Evolutionary conservation across 768 basidiomycete genomes (phyloP).

Genomic region (Tylopilus cervinicoccineus): DNA sequence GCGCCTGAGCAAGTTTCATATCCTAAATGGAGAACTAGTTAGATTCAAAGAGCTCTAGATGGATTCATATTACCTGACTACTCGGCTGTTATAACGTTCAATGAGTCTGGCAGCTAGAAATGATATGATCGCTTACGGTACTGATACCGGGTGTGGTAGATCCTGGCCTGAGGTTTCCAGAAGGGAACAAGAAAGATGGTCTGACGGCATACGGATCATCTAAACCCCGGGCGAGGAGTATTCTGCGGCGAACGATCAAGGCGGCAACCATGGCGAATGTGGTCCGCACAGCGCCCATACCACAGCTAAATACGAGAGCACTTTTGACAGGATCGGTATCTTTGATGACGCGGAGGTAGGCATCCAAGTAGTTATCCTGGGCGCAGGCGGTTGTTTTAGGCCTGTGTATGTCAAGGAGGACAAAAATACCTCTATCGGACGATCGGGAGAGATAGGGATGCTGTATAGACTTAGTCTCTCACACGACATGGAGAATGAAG

Average conservation of each 20-base stretch:
- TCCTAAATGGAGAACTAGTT: conserved; percentile 34
- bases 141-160: conserved; percentile 37
- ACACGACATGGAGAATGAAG: neutral
- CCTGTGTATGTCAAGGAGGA: neutral
- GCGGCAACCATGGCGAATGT: conserved; percentile 99
- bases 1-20: conserved; percentile 52
- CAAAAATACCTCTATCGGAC: conserved; percentile 73
- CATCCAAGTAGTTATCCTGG: conserved; percentile 93
- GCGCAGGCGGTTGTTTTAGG: neutral
- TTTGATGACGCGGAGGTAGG: conserved; percentile 80
- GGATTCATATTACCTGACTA: conserved; percentile 25
- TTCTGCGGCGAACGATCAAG: conserved; percentile 76
- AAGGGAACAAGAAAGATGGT: conserved; percentile 14
- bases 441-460: conserved; percentile 93
- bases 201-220: conserved; percentile 73
- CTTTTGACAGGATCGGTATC: conserved; percentile 75
- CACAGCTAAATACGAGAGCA: conserved; percentile 90
- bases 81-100: conserved; percentile 18
- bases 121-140: conserved; percentile 39
- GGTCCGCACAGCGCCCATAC: conserved; percentile 94
- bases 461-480: conserved; percentile 35
- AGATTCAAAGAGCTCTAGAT: neutral
- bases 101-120: neutral
- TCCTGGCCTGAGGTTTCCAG: conserved; percentile 13
- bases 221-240: conserved; percentile 56